Percentiles rank a stretch among this genome's conserved stretches.
phyloP scores from a whole-genome alignment of 176 grass and related monocot genomes.

The Oryza longistaminata region DNA sequence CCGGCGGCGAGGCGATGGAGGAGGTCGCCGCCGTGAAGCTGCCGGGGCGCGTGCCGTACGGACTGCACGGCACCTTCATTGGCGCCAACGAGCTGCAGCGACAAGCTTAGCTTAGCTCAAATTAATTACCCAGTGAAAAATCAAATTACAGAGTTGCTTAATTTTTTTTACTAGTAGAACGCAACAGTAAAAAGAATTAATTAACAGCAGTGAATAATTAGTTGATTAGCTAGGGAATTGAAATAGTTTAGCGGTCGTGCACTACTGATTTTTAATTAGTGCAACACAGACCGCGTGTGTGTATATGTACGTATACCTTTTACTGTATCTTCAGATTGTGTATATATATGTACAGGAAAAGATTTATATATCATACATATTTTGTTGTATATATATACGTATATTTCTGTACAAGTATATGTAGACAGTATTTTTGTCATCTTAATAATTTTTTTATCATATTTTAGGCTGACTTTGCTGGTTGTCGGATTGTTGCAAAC shows the following conservation, averaged over 20 bases:
- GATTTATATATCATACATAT: neutral
- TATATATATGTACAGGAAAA: neutral
- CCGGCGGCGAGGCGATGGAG: slow-evolving; percentile 47
- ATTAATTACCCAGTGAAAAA: neutral
- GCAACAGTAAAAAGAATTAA: neutral
- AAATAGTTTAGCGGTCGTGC: neutral
- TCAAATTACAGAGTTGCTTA: slow-evolving; percentile 2
- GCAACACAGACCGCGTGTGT: slow-evolving; percentile 3
- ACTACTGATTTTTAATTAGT: slow-evolving; percentile 36
- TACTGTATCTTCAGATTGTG: neutral
- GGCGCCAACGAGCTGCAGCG: slow-evolving; percentile 44
- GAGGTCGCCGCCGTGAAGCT: slow-evolving; percentile 66
- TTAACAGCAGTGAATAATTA: neutral
- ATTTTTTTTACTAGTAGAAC: neutral
- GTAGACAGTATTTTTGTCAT: neutral
- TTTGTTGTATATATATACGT: neutral
- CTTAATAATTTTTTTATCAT: neutral
- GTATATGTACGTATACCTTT: neutral
- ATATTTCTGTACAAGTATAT: neutral
- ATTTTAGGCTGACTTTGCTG: neutral
- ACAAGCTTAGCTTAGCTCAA: slow-evolving; percentile 47
- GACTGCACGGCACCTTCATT: slow-evolving; percentile 86
- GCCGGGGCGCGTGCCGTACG: slow-evolving; percentile 84
- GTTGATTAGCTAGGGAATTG: neutral
- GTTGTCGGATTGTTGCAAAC: neutral